These are phyloP conservation scores for Fusarium sp. DNA, from an alignment of 2,329 filamentous ascomycete species.

Conservation along the genomic window DNA sequence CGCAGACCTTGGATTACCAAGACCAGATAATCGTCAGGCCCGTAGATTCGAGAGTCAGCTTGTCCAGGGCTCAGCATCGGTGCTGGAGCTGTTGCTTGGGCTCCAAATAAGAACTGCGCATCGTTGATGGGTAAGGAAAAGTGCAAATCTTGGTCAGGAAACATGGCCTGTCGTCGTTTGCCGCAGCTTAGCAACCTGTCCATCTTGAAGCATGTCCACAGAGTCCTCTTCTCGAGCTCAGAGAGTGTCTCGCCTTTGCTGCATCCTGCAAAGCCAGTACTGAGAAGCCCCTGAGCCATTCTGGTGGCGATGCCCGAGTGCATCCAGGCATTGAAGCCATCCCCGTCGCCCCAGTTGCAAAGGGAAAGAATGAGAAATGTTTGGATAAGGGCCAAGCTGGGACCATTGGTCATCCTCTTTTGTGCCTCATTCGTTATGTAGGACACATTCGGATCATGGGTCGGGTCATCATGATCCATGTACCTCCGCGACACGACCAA, in stretches of 20 bases:
- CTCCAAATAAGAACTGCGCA: slow-evolving; percentile 31
- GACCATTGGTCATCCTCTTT: slow-evolving; percentile 20
- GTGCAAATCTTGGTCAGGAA: slow-evolving; percentile 26
- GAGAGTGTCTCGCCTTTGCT: slow-evolving; percentile 24
- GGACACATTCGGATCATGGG: background rate
- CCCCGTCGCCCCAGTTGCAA: slow-evolving; percentile 40
- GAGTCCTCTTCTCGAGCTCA: slow-evolving; percentile 33
- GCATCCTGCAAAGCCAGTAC: slow-evolving; percentile 28
- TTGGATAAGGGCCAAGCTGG: slow-evolving; percentile 31
- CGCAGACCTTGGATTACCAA: slow-evolving; percentile 32
- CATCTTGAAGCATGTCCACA: slow-evolving; percentile 41
- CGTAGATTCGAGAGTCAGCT: background rate
- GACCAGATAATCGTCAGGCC: slow-evolving; percentile 21
- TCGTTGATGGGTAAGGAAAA: slow-evolving; percentile 31
- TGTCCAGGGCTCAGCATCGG: background rate
- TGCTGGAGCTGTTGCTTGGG: background rate
- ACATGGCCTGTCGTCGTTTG: slow-evolving; percentile 37
- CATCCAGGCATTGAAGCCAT: slow-evolving; percentile 44
- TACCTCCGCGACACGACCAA: slow-evolving; percentile 31
- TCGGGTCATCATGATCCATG: background rate
- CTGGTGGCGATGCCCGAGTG: slow-evolving; percentile 37
- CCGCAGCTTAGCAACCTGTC: slow-evolving; percentile 38
- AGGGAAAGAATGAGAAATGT: slow-evolving; percentile 34
- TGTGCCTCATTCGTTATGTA: slow-evolving; percentile 29
- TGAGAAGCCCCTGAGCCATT: slow-evolving; percentile 39